These are phyloP conservation scores for Chaetomiaceae sp. DNA, from an alignment of 2,329 filamentous ascomycete species.

Conservation along the genomic window DNA sequence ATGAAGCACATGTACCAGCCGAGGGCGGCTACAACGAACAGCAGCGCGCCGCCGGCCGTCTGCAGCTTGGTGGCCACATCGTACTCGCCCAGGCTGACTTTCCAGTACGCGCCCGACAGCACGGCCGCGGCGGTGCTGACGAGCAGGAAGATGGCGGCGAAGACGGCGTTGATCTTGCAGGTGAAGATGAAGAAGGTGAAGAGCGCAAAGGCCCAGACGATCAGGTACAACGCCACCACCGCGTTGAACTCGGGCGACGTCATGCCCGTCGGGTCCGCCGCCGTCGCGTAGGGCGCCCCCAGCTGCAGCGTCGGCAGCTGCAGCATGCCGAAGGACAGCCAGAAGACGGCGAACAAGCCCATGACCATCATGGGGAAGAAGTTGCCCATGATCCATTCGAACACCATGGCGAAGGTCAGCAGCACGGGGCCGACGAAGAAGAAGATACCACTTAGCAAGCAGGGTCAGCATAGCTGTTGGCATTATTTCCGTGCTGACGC, in stretches of 20 bases:
- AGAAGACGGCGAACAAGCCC: conserved; percentile 44
- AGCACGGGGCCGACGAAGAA: conserved; percentile 41
- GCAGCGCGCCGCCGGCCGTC: conserved; percentile 36
- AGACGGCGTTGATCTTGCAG: conserved; percentile 43
- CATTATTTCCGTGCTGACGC: too few relatives aligned
- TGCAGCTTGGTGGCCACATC: conserved; percentile 37
- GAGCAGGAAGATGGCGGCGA: conserved; percentile 43
- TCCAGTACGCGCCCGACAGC: conserved; percentile 44
- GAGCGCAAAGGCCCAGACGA: conserved; percentile 48
- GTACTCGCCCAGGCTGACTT: conserved; percentile 38
- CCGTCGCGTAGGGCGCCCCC: conserved; percentile 37
- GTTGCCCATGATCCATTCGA: conserved; percentile 48
- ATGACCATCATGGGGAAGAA: conserved; percentile 49
- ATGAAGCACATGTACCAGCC: conserved; percentile 50
- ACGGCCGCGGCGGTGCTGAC: conserved; percentile 41
- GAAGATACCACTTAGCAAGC: conserved; percentile 30
- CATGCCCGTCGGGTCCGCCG: conserved; percentile 37
- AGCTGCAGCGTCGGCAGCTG: conserved; percentile 44
- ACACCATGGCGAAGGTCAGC: conserved; percentile 41
- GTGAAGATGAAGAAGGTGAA: conserved; percentile 48
- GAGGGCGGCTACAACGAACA: conserved; percentile 41
- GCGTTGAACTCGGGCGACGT: conserved; percentile 41
- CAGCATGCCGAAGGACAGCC: conserved; percentile 45
- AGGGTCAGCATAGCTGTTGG: neutral
- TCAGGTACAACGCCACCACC: conserved; percentile 42